Evolutionary conservation across 129 eudicot genomes (phyloP), one percentile per base, ranked within the genome.

Genomic region (Arctium lappa): DNA sequence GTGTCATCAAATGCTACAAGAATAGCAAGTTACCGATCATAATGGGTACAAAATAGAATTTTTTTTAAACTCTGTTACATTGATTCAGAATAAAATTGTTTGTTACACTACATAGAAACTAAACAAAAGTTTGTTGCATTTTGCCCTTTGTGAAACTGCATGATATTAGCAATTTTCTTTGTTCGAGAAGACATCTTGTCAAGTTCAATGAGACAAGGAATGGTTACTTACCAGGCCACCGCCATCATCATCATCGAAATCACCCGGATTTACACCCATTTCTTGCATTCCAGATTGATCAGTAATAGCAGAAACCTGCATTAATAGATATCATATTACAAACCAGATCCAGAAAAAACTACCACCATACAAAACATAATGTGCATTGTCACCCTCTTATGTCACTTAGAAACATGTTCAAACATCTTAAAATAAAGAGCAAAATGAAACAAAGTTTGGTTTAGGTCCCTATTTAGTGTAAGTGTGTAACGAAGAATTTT

Each of bases 181-280:
- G 63, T 13, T 34, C 13, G 18, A 34, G 12, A 72, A 32, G 34
- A 32, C 13, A 72, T 72, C 18, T 44, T 33, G 38, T 79, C 9
- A 76, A 85, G 44, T 80, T 76, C 40, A 83, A 6, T 3, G 72
- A 79, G 39, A 3, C 46, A 79, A 81, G 36, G 13, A 74, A 62
- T 38, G 39, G 37, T 80, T 50, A 82, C 95, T 87, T 71, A 94
- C 98, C 97, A 92, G 84, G 73, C 98, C 98, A 33, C 89, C 90
- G 9, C 98, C 95, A 76, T 94, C 98, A 79, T 92, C 97, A 82
- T 94, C 98, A 80, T 94, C 97, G 11, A 94, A 86, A 83, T 94
- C 97, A 78, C 91, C 94, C 81, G 94, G 82, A 83, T 91, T 90
- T 46, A 84, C 92, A 68, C 97, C 98, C 70, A 83, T 74, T 73